Evolutionary conservation across 371 early-diverging fungal species (phyloP).

Genomic region (Mortierella sp.): DNA sequence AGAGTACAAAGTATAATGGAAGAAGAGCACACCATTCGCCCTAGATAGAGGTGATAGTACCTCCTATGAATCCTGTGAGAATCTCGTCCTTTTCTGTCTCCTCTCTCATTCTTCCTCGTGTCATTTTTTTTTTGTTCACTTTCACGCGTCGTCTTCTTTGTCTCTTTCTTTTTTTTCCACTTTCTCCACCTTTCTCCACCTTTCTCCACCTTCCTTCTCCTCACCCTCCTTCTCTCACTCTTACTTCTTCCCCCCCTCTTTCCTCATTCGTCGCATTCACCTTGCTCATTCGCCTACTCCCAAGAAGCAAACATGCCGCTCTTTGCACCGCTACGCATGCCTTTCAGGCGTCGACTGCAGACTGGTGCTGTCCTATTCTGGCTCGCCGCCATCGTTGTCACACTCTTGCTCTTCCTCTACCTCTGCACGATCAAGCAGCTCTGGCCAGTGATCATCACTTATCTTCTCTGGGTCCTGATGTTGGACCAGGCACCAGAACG

Average conservation of each 20-base stretch:
- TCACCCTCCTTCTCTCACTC: background rate
- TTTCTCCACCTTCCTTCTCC: background rate
- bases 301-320: slow-evolving; percentile 45
- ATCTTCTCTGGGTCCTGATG: slow-evolving; percentile 67
- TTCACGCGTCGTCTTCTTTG: background rate
- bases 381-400: slow-evolving; percentile 67
- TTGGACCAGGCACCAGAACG: slow-evolving; percentile 70
- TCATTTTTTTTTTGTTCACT: background rate
- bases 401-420: slow-evolving; percentile 59
- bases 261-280: background rate
- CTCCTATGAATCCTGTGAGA: too few relatives aligned
- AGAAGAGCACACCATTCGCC: too few relatives aligned
- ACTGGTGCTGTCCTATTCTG: slow-evolving; percentile 73
- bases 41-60: too few relatives aligned
- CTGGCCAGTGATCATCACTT: slow-evolving; percentile 75
- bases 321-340: slow-evolving; percentile 78
- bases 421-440: slow-evolving; percentile 58
- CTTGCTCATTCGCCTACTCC: background rate
- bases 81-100: too few relatives aligned
- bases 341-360: slow-evolving; percentile 77
- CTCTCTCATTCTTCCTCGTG: background rate
- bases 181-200: background rate
- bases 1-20: too few relatives aligned
- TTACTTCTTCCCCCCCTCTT: background rate
- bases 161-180: background rate